Conservation (phyloP, 2,329 filamentous ascomycete genomes). For the Beauveria rudraprayagi region DNA sequence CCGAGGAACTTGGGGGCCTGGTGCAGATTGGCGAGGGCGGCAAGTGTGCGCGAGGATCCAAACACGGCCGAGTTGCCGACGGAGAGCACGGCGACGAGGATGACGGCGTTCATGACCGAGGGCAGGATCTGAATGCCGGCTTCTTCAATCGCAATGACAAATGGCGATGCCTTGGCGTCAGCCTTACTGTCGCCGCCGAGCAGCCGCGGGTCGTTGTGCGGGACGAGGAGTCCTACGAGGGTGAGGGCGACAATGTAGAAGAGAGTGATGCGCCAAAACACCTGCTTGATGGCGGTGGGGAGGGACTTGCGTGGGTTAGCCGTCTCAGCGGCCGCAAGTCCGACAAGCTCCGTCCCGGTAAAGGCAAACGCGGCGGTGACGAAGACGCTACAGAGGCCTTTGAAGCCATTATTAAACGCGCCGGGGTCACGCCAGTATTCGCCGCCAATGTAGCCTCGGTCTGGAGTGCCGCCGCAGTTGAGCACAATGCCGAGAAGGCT, state of each 20-base stretch:
- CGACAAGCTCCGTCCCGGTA: slow-evolving; percentile 67
- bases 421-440: slow-evolving; percentile 71
- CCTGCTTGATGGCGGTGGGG: slow-evolving; percentile 82
- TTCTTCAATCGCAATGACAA: slow-evolving; percentile 84
- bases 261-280: slow-evolving; percentile 87
- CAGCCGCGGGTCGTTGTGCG: slow-evolving; percentile 59
- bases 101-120: slow-evolving; percentile 90
- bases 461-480: slow-evolving; percentile 70
- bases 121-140: slow-evolving; percentile 75
- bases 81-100: slow-evolving; percentile 80
- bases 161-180: slow-evolving; percentile 73
- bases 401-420: slow-evolving; percentile 78
- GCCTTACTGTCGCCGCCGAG: slow-evolving; percentile 46
- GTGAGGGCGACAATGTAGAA: slow-evolving; percentile 83
- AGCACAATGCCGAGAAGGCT: slow-evolving; percentile 80
- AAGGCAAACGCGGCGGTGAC: slow-evolving; percentile 72
- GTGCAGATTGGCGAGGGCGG: slow-evolving; percentile 79
- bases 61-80: slow-evolving; percentile 91
- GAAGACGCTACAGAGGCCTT: slow-evolving; percentile 71
- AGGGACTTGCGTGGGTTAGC: slow-evolving; percentile 74
- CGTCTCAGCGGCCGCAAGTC: slow-evolving; percentile 69
- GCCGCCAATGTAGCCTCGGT: slow-evolving; percentile 71
- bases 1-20: slow-evolving; percentile 70
- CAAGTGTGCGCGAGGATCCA: slow-evolving; percentile 81
- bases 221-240: slow-evolving; percentile 75